Base-by-base conservation (phyloP, 352 stramenopile species). In the Globisporangium heterothallicum region DNA sequence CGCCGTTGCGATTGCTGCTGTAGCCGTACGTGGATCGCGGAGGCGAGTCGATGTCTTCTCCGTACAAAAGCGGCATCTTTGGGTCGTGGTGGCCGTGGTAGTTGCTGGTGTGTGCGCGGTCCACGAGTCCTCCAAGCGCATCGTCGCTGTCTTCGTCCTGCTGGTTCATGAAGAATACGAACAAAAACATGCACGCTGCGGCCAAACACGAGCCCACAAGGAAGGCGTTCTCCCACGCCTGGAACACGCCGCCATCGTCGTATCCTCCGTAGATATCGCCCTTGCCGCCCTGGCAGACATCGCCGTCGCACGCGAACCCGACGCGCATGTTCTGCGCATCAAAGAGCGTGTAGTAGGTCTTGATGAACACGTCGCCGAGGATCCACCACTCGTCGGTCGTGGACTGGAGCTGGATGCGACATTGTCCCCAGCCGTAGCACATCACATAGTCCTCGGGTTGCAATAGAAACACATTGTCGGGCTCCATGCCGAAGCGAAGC, bases 331-430 rank as follows among this genome's bases (percentile, higher is more conserved):
- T 88, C 38, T 87, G 68, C n/a, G 70, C 84, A 50, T 96, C 86
- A 44, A 94, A 96, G n/a, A 96, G 60, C 24, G 86, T 94, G 68
- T 95, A 95, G 77, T 96, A 95, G 21, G 83, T 92, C 70, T 95
- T 92, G 53, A 95, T 84, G 58, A 96, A 95, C 27, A 94, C 72
- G 50, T 96, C 86, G 8, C 86, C 86, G 16, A 96, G 71, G 63
- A 96, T 93, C 86, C 86, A 96, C 74, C 80, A 96, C 58, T 80
- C 66, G 46, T 92, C 82, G 18, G 55, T 57, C 21, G 78, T 88
- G 3, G 72, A 71, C 67, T 94, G 81, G 34, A 94, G 66, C 66
- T 93, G 83, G 27, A 95, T 46, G 21, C 78, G 72, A 66, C 85
- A 95, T 52, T 86, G 70, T 6, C 82, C 73, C 66, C 72, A 84